Evolutionary conservation across 805 yeast species (phyloP), one percentile per base, ranked within the genome.

Genomic region (Pichia rugopelliculosa): DNA sequence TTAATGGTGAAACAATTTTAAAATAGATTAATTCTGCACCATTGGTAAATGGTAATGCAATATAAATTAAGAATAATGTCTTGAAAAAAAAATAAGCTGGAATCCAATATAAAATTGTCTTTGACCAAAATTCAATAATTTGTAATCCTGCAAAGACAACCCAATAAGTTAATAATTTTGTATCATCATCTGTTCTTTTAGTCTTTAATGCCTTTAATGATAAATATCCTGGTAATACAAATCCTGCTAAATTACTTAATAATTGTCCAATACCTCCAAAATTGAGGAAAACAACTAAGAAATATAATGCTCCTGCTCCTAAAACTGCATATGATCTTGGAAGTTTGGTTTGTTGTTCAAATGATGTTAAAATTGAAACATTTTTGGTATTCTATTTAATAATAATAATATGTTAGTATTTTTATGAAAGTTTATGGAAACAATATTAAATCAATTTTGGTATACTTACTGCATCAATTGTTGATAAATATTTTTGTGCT

Each of bases 1-100:
- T 57, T 36, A 87, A 56, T 56, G 98, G 98, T 62, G 76, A 76
- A 64, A 93, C 73, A 26, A 85, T 57, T 45, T 70, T 63, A 47
- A 63, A 57, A 76, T 87, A 93, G 44, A 93, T 78, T 49, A 80
- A 55, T 49, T 72, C 71, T 48, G 98, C 95, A 65, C 99, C 99
- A 49, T 87, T 84, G 62, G 84, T 82, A 57, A 80, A 76, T 53
- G 99, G 98, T 46, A 89, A 75, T 47, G 93, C 88, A 61, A 91
- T 80, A 75, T 87, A 93, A 49, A 90, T 72, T 70, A 93, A 83
- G 69, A 86, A 80, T 44, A 87, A 58, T 45, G 96, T 87, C 80
- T 93, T 93, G 74, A 93, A 75, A 62, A 93, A 79, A 80, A 90
- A 93, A 77, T 93, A 93, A 65, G 93, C 89, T 61, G 99, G 99